These are phyloP conservation scores for Exophiala alcalophila DNA, from an alignment of 2,329 filamentous ascomycete species.

Conservation along the genomic window DNA sequence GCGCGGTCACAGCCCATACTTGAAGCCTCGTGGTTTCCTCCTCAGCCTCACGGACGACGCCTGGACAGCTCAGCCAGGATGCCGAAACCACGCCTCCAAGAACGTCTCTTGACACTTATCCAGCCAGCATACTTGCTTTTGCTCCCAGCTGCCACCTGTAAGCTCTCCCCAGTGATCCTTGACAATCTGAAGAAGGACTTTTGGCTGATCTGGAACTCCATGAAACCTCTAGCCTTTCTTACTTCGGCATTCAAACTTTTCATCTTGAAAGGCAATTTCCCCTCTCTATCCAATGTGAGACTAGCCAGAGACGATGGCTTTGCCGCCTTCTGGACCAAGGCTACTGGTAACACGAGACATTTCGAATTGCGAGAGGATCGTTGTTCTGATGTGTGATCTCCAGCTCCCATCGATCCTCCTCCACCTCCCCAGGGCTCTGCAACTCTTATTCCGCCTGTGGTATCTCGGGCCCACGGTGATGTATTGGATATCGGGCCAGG, in stretches of 20 bases:
- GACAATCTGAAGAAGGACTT: background rate
- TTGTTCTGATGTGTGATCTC: background rate
- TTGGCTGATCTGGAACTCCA: background rate
- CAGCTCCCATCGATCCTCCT: constrained; percentile 25
- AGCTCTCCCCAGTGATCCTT: background rate
- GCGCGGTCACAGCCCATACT: no score
- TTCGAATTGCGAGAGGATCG: background rate
- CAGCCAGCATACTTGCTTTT: constrained; percentile 12
- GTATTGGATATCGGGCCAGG: constrained; percentile 54
- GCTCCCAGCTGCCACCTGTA: background rate
- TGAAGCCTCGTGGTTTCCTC: no score
- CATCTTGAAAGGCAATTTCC: constrained; percentile 14
- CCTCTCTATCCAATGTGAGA: constrained; percentile 10
- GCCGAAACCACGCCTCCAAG: constrained; percentile 19
- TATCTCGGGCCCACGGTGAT: constrained; percentile 41
- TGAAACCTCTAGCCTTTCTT: constrained; percentile 11
- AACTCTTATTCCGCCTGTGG: constrained; percentile 42
- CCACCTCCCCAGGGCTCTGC: constrained; percentile 34
- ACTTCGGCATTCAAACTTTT: constrained; percentile 14
- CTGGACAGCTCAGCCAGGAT: no score
- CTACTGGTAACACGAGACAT: constrained; percentile 38
- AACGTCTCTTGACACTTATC: constrained; percentile 11
- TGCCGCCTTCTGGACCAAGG: constrained; percentile 41
- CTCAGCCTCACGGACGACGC: background rate
- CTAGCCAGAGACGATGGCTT: constrained; percentile 42